Base-by-base conservation (phyloP, 768 basidiomycete species). In the Leccinum olivaceopallidum region DNA sequence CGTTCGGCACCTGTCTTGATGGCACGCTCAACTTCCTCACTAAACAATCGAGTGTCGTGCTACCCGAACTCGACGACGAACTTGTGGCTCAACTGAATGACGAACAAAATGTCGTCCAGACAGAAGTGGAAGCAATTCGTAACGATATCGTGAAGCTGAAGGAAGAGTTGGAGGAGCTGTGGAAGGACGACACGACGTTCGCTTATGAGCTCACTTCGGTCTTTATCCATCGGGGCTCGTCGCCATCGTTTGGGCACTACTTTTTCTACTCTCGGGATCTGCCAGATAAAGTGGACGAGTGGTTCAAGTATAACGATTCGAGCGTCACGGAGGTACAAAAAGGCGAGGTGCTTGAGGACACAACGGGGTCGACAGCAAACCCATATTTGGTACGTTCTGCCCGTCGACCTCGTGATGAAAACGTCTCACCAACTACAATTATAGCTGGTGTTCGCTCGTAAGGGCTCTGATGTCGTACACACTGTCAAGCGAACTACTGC, bases 251-350 rank as follows among this genome's bases (percentile, higher is more conserved):
- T 77, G 94, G 94, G 4, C 95, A 97, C 71, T 97, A 97, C 75
- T 98, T 94, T 80, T 93, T 98, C 75, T 97, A 96, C 73, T 92
- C 95, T 57, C 83, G 94, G 44, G 83, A 94, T 72, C 79, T 97
- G 14, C 95, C 94, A 1, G 83, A 85, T 53, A 75, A 85, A 24
- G 87, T 88, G 12, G 89, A 97, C 59, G 81, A 83, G 49, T 98
- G 95, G 93, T 94, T 95, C 83, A 96, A 96, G 76, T 94, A 96
- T 77, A 98, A 98, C 71, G 95, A 98, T 71, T 92, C 92, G 39
- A 86, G 85, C 60, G 93, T 98, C 9, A 81, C 85, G 4, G 80
- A 85, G 28, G 91, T 94, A 0, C 75, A 81, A 9, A 90, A 91
- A 68, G 85, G 85, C 8, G 95, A 97, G 68, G 90, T 98, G 2